Conservation (phyloP, 164 flowering plant genomes). For the Umbilicus rupestris region DNA sequence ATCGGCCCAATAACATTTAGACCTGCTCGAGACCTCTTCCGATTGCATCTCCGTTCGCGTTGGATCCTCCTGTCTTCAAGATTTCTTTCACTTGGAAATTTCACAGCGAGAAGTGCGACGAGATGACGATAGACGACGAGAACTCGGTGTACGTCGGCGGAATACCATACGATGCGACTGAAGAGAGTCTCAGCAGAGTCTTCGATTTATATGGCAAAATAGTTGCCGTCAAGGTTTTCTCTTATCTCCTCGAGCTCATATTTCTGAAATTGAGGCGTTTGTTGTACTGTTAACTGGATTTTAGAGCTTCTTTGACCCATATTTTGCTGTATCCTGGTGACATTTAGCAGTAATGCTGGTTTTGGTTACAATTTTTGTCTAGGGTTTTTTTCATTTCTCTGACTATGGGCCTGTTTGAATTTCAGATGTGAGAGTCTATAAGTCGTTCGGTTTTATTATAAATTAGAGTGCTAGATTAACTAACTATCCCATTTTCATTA, state of each 20-base stretch:
- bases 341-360: no score
- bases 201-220: constrained; percentile 66
- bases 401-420: no score
- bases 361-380: no score
- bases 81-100: no score
- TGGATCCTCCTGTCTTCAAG: no score
- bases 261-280: no score
- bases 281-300: neutral
- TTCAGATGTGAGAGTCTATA: no score
- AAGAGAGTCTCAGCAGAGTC: constrained; percentile 47
- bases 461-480: neutral
- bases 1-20: no score
- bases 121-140: constrained; percentile 85
- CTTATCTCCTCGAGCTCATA: neutral
- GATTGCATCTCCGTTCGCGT: no score
- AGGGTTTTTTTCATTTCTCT: no score
- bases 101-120: no score
- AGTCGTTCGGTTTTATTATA: neutral
- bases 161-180: constrained; percentile 60
- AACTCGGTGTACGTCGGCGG: constrained; percentile 90
- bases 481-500: neutral
- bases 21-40: no score
- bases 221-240: constrained; percentile 69
- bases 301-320: neutral
- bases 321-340: neutral